Evolutionary conservation across 2,329 filamentous ascomycete genomes (phyloP).

Genomic region (Apiospora aurea): DNA sequence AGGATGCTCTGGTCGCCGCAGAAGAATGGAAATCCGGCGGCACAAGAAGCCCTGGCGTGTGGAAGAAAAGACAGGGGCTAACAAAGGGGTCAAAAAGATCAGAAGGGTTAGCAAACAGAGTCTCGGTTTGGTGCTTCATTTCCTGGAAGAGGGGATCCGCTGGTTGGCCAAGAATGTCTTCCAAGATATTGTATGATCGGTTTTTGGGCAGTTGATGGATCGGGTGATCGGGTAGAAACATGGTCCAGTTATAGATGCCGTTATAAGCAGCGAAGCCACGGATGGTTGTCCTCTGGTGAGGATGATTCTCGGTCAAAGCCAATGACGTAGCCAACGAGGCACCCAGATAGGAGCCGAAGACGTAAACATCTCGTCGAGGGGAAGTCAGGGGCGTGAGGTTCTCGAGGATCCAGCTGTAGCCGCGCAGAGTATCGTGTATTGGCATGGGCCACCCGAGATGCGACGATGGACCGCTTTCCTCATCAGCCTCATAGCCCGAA

Average conservation of each 20-base stretch:
- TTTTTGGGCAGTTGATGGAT: conserved; percentile 44
- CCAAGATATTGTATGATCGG: conserved; percentile 28
- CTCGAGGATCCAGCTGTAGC: conserved; percentile 59
- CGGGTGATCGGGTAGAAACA: conserved; percentile 61
- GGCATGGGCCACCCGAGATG: conserved; percentile 60
- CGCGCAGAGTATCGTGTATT: conserved; percentile 62
- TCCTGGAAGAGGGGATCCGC: conserved; percentile 45
- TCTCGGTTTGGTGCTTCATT: conserved; percentile 45
- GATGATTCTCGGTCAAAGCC: conserved; percentile 61
- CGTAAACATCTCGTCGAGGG: conserved; percentile 50
- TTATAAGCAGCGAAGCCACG: conserved; percentile 64
- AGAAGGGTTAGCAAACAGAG: conserved; percentile 56
- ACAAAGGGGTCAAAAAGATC: conserved; percentile 67
- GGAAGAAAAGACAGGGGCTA: conserved; percentile 65
- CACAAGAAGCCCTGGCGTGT: conserved; percentile 55
- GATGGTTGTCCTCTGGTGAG: conserved; percentile 52
- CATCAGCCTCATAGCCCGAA: conserved; percentile 3
- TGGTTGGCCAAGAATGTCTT: conserved; percentile 34
- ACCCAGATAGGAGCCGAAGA: conserved; percentile 66
- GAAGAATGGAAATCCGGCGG: conserved; percentile 53
- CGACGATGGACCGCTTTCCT: conserved; percentile 25
- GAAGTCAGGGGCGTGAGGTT: conserved; percentile 49
- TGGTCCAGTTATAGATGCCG: conserved; percentile 71
- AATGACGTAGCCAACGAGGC: conserved; percentile 64
- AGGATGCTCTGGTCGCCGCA: conserved; percentile 33